A percentile compares a stretch with the other conserved stretches of the same genome.
These are phyloP conservation scores for Flaveria sonorensis DNA, from an alignment of 129 eudicot species.

Conservation along the genomic window DNA sequence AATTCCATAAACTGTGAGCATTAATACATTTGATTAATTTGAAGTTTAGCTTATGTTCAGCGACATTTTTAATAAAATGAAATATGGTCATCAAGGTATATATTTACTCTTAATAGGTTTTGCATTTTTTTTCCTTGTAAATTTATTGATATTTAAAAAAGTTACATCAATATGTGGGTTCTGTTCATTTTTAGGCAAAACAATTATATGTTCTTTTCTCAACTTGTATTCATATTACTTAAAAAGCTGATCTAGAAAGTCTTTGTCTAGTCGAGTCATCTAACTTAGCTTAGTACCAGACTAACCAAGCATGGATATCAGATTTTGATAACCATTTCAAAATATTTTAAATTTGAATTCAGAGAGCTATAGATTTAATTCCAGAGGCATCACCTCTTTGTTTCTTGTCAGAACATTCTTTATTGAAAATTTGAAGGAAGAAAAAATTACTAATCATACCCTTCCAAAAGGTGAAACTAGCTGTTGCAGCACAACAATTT, in stretches of 20 bases:
- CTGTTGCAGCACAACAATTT: background rate
- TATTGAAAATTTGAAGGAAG: background rate
- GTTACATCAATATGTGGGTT: background rate
- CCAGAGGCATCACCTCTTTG: background rate
- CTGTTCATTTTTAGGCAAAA: background rate
- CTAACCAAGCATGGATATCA: background rate
- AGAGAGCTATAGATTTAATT: background rate
- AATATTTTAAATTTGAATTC: background rate
- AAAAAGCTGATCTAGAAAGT: background rate
- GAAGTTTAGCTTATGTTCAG: background rate
- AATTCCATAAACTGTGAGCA: background rate
- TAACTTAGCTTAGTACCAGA: background rate
- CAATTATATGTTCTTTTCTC: background rate
- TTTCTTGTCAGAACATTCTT: background rate
- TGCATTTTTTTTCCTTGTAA: background rate
- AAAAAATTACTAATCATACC: background rate
- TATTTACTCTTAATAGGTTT: background rate
- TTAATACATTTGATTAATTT: background rate
- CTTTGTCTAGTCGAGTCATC: background rate
- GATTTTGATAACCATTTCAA: background rate
- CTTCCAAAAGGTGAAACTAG: conserved; percentile 16
- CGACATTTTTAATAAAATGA: background rate
- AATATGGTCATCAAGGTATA: background rate
- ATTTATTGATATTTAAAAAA: background rate
- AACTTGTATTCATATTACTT: background rate